phyloP scores from a whole-genome alignment of 2,329 filamentous ascomycete genomes.

The Lecanosticta acicola region DNA sequence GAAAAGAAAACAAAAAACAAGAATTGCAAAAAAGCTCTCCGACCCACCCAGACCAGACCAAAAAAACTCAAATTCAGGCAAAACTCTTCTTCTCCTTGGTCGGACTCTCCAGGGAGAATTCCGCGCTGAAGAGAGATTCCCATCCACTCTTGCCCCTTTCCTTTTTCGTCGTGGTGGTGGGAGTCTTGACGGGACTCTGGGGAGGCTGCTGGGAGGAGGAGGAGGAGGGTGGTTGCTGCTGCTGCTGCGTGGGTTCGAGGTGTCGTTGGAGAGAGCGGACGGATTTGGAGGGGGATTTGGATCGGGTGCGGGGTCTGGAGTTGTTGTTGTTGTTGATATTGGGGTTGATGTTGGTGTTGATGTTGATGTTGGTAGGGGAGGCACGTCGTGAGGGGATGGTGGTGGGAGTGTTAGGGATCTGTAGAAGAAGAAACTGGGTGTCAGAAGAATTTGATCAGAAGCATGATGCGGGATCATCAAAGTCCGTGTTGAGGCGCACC shows the following conservation, averaged over 20 bases:
- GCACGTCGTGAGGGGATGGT: slow-evolving; percentile 4
- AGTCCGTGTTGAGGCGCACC: slow-evolving; percentile 32
- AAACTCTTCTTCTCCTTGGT: slow-evolving; percentile 23
- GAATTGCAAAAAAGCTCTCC: too few relatives aligned
- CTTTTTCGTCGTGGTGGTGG: too few relatives aligned
- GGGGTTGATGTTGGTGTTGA: too few relatives aligned
- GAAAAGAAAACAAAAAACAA: too few relatives aligned
- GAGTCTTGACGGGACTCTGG: slow-evolving; percentile 7
- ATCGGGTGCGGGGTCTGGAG: slow-evolving; percentile 20
- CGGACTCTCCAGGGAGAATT: slow-evolving; percentile 31
- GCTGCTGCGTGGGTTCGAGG: too few relatives aligned
- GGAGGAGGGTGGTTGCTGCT: background rate
- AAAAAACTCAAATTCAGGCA: too few relatives aligned
- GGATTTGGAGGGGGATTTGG: slow-evolving; percentile 29
- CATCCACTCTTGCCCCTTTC: slow-evolving; percentile 19
- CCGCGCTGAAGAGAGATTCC: slow-evolving; percentile 31
- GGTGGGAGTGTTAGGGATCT: slow-evolving; percentile 16
- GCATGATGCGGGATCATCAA: slow-evolving; percentile 2
- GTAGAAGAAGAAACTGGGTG: background rate
- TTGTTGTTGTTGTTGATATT: too few relatives aligned
- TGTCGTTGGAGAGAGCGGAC: slow-evolving; percentile 30
- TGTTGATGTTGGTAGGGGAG: slow-evolving; percentile 4
- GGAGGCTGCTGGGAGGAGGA: slow-evolving; percentile 4
- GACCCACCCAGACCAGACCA: too few relatives aligned
- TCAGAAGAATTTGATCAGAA: slow-evolving; percentile 5